Evolutionary conservation across 2,329 filamentous ascomycete species (phyloP).

Genomic region (Aspergillus amoenus): DNA sequence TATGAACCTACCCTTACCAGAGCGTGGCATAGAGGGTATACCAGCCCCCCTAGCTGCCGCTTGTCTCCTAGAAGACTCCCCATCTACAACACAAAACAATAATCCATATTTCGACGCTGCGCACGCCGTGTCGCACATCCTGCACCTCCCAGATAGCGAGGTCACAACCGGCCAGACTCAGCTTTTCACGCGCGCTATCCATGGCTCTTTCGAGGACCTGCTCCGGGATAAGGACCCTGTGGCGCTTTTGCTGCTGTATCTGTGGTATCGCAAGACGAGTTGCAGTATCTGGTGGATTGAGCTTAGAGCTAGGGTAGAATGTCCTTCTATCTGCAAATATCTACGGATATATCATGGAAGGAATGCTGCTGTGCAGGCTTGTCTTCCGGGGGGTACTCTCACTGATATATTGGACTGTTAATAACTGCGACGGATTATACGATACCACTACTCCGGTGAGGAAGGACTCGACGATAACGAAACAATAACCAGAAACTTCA

Average conservation of each 20-base stretch:
- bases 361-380: slow-evolving; percentile 20
- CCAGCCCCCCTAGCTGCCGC: slow-evolving; percentile 19
- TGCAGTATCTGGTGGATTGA: slow-evolving; percentile 48
- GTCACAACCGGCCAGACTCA: slow-evolving; percentile 25
- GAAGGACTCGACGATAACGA: too few relatives aligned
- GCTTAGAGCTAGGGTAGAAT: slow-evolving; percentile 44
- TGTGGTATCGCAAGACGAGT: slow-evolving; percentile 46
- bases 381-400: slow-evolving; percentile 30
- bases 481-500: too few relatives aligned
- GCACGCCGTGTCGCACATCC: slow-evolving; percentile 36
- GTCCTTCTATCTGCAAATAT: slow-evolving; percentile 44
- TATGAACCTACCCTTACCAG: slow-evolving; percentile 36
- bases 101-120: slow-evolving; percentile 44
- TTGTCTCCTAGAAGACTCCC: slow-evolving; percentile 23
- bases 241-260: slow-evolving; percentile 42
- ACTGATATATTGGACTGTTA: neutral
- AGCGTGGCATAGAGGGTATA: slow-evolving; percentile 23
- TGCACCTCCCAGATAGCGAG: slow-evolving; percentile 27
- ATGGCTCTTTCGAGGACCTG: slow-evolving; percentile 34
- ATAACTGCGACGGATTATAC: too few relatives aligned
- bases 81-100: slow-evolving; percentile 36
- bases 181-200: slow-evolving; percentile 36
- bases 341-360: slow-evolving; percentile 31
- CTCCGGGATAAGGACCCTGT: slow-evolving; percentile 37
- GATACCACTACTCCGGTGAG: too few relatives aligned